These are phyloP conservation scores for Cladophialophora carrionii DNA, from an alignment of 2,329 filamentous ascomycete genomes.

Conservation along the genomic window DNA sequence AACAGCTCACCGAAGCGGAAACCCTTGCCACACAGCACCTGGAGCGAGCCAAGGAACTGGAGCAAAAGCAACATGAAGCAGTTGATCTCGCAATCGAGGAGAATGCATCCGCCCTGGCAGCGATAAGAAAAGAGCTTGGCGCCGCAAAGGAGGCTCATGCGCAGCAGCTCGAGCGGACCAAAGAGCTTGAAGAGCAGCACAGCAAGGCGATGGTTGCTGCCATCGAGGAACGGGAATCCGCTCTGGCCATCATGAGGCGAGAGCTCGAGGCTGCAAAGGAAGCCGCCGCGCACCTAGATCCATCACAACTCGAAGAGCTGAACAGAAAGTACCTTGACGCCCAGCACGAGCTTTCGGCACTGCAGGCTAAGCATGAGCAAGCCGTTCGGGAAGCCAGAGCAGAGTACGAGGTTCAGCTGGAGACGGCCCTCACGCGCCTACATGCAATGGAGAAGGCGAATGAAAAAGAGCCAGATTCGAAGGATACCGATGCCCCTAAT, in stretches of 20 bases:
- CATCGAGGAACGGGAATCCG: slow-evolving; percentile 27
- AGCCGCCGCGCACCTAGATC: slow-evolving; percentile 29
- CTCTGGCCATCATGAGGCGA: slow-evolving; percentile 27
- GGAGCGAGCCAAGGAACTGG: not conserved
- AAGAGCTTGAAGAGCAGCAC: slow-evolving; percentile 22
- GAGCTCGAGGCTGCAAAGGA: slow-evolving; percentile 25
- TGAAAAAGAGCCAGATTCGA: slow-evolving; percentile 40
- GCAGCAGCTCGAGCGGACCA: slow-evolving; percentile 2
- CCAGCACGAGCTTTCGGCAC: slow-evolving; percentile 23
- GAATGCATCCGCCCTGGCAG: not conserved
- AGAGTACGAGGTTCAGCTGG: slow-evolving; percentile 31
- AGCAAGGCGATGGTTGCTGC: slow-evolving; percentile 23
- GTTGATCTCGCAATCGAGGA: not conserved
- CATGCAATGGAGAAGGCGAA: slow-evolving; percentile 42
- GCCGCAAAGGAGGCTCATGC: slow-evolving; percentile 1
- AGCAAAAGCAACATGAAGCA: slow-evolving; percentile 4
- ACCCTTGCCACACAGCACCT: slow-evolving; percentile 13
- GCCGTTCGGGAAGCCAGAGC: slow-evolving; percentile 28
- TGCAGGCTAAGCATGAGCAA: slow-evolving; percentile 26
- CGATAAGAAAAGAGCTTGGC: not conserved
- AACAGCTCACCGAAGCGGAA: slow-evolving; percentile 27
- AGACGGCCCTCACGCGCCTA: slow-evolving; percentile 26
- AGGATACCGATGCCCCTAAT: slow-evolving; percentile 20
- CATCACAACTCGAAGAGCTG: slow-evolving; percentile 27
- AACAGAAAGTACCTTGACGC: slow-evolving; percentile 22